Evolutionary conservation across 2,329 filamentous ascomycete species (phyloP), one percentile per base, ranked within the genome.

Genomic region (Apiospora kogelbergensis): DNA sequence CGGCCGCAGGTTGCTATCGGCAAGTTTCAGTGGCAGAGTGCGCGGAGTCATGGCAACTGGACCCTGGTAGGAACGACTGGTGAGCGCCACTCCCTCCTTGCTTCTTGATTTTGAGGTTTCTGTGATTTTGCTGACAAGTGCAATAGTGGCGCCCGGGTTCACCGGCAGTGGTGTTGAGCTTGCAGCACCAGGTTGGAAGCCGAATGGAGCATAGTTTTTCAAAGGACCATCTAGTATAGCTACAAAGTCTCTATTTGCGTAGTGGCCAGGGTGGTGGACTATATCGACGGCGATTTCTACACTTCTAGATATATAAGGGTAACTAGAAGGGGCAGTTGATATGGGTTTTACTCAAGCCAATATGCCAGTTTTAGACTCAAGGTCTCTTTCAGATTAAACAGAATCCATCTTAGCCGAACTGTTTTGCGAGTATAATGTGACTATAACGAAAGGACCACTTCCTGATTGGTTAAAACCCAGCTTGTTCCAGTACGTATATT

Each of bases 21-120:
- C 7, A 79, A 76, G 66, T 71, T 75, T 17, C 79, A 81, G 68
- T 86, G 84, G 84, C 84, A 86, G 77, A 77, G 80, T 42, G 84
- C 84, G 0, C 76, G 74, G 68, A 84, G 82, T 60, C 69, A 78
- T 42, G 84, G 84, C 1, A 74, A 80, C 3, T 87, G 84, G 84
- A 85, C 84, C 4, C 76, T 87, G 20, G 83, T 86, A 0, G 84
- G 81, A 22, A 78, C 72, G 42, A 78, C 77, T 1, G 76, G 76
- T 78, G 72, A 69, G 76, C 65, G 17, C 1, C 3, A 30, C 3
- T 20, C 63, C n/a, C 10, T 10, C 13, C 30, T 17, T 26, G 3
- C 33, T 17, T 20, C 41, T 37, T 5, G 10, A 3, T 4, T 17
- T n/a, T 11, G 2, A 26, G 9, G 1, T 20, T n/a, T 22, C 6